Conservation (phyloP, 768 basidiomycete species). For the Naganishia antarctica region DNA sequence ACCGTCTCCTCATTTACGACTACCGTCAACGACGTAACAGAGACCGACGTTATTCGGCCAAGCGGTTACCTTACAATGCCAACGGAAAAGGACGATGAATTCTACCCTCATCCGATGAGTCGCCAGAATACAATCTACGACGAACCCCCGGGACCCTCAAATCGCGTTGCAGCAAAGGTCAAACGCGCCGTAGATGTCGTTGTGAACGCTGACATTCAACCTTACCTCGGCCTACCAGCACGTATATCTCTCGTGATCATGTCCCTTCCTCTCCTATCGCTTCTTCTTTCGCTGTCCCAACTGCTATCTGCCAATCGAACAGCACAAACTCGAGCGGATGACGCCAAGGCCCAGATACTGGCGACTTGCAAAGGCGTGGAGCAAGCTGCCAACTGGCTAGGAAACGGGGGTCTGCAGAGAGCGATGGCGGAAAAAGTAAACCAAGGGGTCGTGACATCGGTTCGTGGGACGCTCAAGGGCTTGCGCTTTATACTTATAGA, state of each 20-base stretch:
- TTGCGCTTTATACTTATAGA: conserved; percentile 64
- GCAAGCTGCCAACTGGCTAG: conserved; percentile 69
- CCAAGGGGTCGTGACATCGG: conserved; percentile 67
- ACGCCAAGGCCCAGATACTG: conserved; percentile 70
- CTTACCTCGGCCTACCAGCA: conserved; percentile 77
- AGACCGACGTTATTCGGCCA: too few relatives aligned
- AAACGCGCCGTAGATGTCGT: not conserved
- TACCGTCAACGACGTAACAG: not conserved
- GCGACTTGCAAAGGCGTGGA: conserved; percentile 82
- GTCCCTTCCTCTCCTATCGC: conserved; percentile 81
- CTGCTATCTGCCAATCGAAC: conserved; percentile 68
- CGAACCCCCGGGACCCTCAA: not conserved
- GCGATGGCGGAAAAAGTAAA: conserved; percentile 81
- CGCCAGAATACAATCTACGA: too few relatives aligned
- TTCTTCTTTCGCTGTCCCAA: conserved; percentile 80
- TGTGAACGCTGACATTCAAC: conserved; percentile 55
- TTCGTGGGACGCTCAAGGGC: conserved; percentile 71
- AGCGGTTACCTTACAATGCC: not conserved
- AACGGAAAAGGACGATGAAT: not conserved
- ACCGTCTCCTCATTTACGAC: not conserved
- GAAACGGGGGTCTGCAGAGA: conserved; percentile 68
- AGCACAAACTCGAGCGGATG: conserved; percentile 63
- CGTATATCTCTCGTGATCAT: conserved; percentile 84
- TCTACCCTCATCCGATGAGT: not conserved
- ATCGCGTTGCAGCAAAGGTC: not conserved